Evolutionary conservation across 345 rosid genomes (phyloP).

Genomic region (Xanthoceras sorbifolium): DNA sequence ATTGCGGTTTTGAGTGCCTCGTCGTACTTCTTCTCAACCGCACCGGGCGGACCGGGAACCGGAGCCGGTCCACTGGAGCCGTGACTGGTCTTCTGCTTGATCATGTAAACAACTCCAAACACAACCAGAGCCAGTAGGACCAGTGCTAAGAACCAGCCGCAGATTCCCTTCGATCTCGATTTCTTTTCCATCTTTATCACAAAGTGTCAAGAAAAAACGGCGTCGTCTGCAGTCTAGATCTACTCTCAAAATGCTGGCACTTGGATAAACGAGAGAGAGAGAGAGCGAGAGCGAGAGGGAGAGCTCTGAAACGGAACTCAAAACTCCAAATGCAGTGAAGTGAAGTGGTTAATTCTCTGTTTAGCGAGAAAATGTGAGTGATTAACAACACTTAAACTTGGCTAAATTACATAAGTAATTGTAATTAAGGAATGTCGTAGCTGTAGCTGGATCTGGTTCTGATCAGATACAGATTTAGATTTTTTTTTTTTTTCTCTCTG

Average conservation of each 20-base stretch:
- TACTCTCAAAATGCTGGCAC: constrained; percentile 16
- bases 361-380: not conserved
- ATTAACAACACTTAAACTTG: not conserved
- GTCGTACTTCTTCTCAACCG: constrained; percentile 71
- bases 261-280: not conserved
- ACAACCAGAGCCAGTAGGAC: constrained; percentile 50
- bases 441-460: constrained; percentile 18
- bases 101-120: constrained; percentile 56
- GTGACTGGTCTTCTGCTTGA: constrained; percentile 51
- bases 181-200: constrained; percentile 58
- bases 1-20: constrained; percentile 77
- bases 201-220: not conserved
- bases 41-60: constrained; percentile 89
- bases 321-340: not conserved
- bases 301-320: not conserved
- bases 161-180: constrained; percentile 58
- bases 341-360: not conserved
- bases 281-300: not conserved
- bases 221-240: constrained; percentile 19
- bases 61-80: constrained; percentile 46
- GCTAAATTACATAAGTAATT: not conserved
- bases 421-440: not conserved
- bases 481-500: not conserved
- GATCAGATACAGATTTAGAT: not conserved
- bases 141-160: constrained; percentile 70